phyloP scores from a whole-genome alignment of 1,139 yeast genomes.

The Magnusiomyces ingens region DNA sequence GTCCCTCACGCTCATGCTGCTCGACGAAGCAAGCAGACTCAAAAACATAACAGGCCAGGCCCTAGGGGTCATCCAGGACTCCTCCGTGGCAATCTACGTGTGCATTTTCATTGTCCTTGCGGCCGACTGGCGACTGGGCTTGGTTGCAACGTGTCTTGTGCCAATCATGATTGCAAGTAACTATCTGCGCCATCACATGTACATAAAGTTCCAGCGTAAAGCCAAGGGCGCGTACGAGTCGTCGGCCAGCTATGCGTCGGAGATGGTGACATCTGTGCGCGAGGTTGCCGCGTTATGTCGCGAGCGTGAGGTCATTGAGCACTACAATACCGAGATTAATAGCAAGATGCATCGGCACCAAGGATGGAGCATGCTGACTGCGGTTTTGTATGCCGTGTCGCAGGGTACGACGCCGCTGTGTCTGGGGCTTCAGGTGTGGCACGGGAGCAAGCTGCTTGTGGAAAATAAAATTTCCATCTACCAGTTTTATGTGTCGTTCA shows the following conservation, averaged over 20 bases:
- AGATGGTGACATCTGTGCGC: slow-evolving; percentile 32
- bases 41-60: slow-evolving; percentile 84
- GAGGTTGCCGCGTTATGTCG: slow-evolving; percentile 36
- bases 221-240: slow-evolving; percentile 35
- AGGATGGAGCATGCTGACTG: slow-evolving; percentile 26
- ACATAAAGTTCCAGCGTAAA: slow-evolving; percentile 56
- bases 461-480: slow-evolving; percentile 24
- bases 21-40: slow-evolving; percentile 60
- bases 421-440: slow-evolving; percentile 37
- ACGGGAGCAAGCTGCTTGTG: slow-evolving; percentile 32
- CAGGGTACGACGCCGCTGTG: slow-evolving; percentile 36
- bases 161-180: slow-evolving; percentile 68
- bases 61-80: slow-evolving; percentile 68
- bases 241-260: slow-evolving; percentile 35
- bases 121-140: slow-evolving; percentile 58
- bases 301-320: slow-evolving; percentile 30
- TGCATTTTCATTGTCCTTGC: slow-evolving; percentile 72
- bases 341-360: slow-evolving; percentile 29
- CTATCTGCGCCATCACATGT: slow-evolving; percentile 76
- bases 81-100: slow-evolving; percentile 58
- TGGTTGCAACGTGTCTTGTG: slow-evolving; percentile 51
- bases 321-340: slow-evolving; percentile 28
- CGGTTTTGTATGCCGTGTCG: slow-evolving; percentile 30
- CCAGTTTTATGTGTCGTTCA: slow-evolving; percentile 35
- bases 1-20: slow-evolving; percentile 10